phyloP scores from a whole-genome alignment of 805 yeast genomes.

The Metschnikowia hibisci region DNA sequence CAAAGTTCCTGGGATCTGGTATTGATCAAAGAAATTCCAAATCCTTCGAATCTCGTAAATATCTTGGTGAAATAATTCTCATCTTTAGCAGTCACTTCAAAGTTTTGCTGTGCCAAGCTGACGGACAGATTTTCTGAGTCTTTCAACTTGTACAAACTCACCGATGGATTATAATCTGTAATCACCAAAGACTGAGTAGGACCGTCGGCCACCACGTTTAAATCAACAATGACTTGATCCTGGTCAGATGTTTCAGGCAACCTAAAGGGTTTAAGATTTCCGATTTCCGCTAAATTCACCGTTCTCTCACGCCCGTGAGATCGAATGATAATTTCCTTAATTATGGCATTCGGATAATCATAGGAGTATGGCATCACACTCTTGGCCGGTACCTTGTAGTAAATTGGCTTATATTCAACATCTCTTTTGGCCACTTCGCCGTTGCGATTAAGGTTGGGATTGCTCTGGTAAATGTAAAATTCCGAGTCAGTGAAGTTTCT shows the following conservation, averaged over 20 bases:
- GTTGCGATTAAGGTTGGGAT: constrained; percentile 67
- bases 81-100: constrained; percentile 53
- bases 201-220: constrained; percentile 95
- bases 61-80: constrained; percentile 52
- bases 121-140: constrained; percentile 24
- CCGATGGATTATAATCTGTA: constrained; percentile 73
- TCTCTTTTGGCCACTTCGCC: constrained; percentile 49
- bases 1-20: constrained; percentile 69
- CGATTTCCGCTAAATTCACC: constrained; percentile 88
- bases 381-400: constrained; percentile 76
- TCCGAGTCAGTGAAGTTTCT: constrained; percentile 87
- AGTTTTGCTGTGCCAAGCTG: constrained; percentile 39
- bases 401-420: constrained; percentile 67
- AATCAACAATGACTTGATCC: constrained; percentile 58
- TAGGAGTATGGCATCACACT: constrained; percentile 98
- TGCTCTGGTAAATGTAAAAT: constrained; percentile 79
- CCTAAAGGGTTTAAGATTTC: constrained; percentile 82
- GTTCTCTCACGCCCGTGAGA: constrained; percentile 71
- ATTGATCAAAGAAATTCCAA: constrained; percentile 83
- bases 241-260: constrained; percentile 47
- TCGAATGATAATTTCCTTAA: constrained; percentile 74
- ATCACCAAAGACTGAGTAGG: constrained; percentile 87
- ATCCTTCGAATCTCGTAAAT: constrained; percentile 68
- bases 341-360: constrained; percentile 90
- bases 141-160: constrained; percentile 65